Conservation (phyloP, 306 rosid species). For the Boehmeria nivea region DNA sequence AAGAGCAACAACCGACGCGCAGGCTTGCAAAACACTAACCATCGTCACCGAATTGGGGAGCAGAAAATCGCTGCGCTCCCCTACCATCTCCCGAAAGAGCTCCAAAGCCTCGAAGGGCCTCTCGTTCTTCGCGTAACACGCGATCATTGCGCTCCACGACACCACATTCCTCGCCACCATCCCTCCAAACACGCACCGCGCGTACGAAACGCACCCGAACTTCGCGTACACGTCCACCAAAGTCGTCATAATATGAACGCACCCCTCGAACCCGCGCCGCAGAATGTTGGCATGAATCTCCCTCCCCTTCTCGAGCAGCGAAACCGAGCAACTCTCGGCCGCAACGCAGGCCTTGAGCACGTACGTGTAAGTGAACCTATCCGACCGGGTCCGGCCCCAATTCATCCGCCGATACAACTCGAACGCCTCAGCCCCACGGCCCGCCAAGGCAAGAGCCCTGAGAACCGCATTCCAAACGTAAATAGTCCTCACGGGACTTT, state of each 20-base stretch:
- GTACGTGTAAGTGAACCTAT: conserved; percentile 77
- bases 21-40: conserved; percentile 92
- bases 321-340: conserved; percentile 37
- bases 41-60: conserved; percentile 87
- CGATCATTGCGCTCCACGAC: conserved; percentile 95
- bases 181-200: conserved; percentile 52
- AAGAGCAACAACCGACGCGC: conserved; percentile 71
- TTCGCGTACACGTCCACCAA: conserved; percentile 79
- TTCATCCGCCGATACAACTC: conserved; percentile 66
- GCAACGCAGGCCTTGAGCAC: conserved; percentile 83
- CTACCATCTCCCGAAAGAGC: conserved; percentile 65
- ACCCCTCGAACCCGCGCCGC: conserved; percentile 65
- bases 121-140: conserved; percentile 74
- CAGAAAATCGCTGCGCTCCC: conserved; percentile 38
- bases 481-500: conserved; percentile 60
- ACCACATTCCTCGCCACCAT: conserved; percentile 72
- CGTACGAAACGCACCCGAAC: conserved; percentile 61
- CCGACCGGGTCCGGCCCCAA: conserved; percentile 41
- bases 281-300: conserved; percentile 88
- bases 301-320: conserved; percentile 59
- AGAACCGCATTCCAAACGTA: conserved; percentile 89
- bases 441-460: conserved; percentile 64
- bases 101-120: conserved; percentile 72
- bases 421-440: conserved; percentile 59
- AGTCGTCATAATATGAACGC: conserved; percentile 76